phyloP scores from a whole-genome alignment of 441 rosid genomes.

The Jatropha podagrica region DNA sequence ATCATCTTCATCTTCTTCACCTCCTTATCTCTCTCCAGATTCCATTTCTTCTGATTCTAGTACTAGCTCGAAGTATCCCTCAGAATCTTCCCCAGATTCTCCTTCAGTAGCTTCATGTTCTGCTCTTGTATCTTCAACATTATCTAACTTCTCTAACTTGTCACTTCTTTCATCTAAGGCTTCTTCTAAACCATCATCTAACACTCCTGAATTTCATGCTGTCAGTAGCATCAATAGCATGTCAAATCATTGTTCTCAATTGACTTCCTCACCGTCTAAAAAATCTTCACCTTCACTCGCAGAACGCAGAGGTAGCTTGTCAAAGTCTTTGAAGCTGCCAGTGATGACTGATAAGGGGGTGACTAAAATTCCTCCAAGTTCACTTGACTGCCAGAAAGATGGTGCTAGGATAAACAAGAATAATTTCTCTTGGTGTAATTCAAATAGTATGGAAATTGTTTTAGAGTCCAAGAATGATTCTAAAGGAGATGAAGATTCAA shows the following conservation, averaged over 20 bases:
- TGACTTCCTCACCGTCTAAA: constrained; percentile 40
- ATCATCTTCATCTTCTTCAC: constrained; percentile 54
- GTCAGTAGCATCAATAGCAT: constrained; percentile 23
- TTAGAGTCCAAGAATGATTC: constrained; percentile 45
- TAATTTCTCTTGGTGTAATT: constrained; percentile 39
- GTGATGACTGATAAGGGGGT: constrained; percentile 46
- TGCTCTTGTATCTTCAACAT: constrained; percentile 49
- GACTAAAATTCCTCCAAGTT: constrained; percentile 25
- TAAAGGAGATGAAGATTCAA: constrained; percentile 37
- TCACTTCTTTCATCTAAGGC: constrained; percentile 45
- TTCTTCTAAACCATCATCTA: constrained; percentile 38
- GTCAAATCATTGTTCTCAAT: constrained; percentile 34
- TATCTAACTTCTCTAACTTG: constrained; percentile 64
- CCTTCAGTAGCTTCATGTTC: constrained; percentile 58
- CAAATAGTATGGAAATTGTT: constrained; percentile 52
- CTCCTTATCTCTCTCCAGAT: constrained; percentile 78
- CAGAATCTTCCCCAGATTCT: constrained; percentile 65
- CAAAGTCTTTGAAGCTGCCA: constrained; percentile 73
- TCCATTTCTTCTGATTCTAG: constrained; percentile 67
- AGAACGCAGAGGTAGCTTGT: constrained; percentile 76
- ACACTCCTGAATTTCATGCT: constrained; percentile 32
- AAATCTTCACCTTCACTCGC: constrained; percentile 69
- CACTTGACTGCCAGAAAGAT: constrained; percentile 34
- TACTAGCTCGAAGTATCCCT: constrained; percentile 49
- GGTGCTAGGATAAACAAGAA: constrained; percentile 28